Conservation (phyloP, 2,329 filamentous ascomycete genomes). For the Colletotrichum tabaci region DNA sequence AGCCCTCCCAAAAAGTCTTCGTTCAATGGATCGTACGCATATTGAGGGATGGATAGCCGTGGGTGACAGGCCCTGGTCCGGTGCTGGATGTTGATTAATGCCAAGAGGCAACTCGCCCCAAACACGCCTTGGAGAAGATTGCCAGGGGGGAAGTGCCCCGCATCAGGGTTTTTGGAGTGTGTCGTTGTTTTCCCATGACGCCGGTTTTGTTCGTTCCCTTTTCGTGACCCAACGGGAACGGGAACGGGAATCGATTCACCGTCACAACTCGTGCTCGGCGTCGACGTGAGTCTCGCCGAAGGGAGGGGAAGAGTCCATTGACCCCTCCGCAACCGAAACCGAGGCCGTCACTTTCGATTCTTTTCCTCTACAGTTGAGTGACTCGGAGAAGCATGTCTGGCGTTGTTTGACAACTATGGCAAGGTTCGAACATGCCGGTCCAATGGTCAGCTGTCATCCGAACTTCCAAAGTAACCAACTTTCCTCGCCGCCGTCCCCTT, state of each 20-base stretch:
- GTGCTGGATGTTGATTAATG: constrained; percentile 38
- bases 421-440: too few relatives aligned
- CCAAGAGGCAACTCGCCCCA: constrained; percentile 29
- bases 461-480: constrained; percentile 5
- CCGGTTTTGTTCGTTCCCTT: background rate
- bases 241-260: background rate
- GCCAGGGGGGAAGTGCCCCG: constrained; percentile 17
- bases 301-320: background rate
- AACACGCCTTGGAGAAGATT: constrained; percentile 17
- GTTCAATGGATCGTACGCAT: too few relatives aligned
- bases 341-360: background rate
- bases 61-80: constrained; percentile 25
- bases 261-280: constrained; percentile 2
- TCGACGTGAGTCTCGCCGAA: background rate
- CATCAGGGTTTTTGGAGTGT: background rate
- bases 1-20: too few relatives aligned
- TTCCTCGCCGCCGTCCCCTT: background rate
- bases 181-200: background rate
- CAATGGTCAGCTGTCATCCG: constrained; percentile 22
- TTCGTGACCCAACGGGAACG: too few relatives aligned
- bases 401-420: too few relatives aligned
- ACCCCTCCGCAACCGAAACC: constrained; percentile 33
- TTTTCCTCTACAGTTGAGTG: too few relatives aligned
- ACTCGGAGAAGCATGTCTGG: too few relatives aligned
- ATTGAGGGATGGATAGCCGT: constrained; percentile 27